phyloP scores from a whole-genome alignment of 225 moss, liverwort and hornwort species.

The Antitrichia curtipendula region DNA sequence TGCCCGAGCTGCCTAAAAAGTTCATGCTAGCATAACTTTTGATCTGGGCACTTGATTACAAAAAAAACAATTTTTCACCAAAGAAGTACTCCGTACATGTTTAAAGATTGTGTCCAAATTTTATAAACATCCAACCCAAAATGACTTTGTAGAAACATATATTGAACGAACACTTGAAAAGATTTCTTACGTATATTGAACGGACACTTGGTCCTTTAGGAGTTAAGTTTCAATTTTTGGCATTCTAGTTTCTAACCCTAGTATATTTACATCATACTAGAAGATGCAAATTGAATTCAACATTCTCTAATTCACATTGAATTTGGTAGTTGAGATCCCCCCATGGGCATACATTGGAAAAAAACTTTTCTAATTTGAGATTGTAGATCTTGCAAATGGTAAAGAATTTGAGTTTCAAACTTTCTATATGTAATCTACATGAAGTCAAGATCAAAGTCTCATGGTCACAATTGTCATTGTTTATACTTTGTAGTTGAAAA shows the following conservation, averaged over 20 bases:
- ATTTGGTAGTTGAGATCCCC: background rate
- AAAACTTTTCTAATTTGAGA: background rate
- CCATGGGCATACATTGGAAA: background rate
- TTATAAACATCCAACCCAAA: too few species aligned
- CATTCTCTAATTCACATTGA: background rate
- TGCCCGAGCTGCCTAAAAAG: too few species aligned
- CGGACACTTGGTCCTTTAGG: too few species aligned
- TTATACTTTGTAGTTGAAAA: background rate
- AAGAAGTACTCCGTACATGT: too few species aligned
- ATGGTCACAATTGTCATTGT: background rate
- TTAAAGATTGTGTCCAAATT: too few species aligned
- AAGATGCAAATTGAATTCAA: background rate
- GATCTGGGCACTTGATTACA: too few species aligned
- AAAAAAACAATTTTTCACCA: too few species aligned
- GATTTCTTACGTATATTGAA: too few species aligned
- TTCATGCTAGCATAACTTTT: too few species aligned
- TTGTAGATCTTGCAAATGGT: background rate
- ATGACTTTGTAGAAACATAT: too few species aligned
- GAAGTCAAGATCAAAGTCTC: background rate
- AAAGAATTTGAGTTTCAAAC: background rate
- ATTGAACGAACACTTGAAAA: too few species aligned
- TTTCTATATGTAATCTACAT: accelerated
- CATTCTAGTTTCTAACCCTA: background rate
- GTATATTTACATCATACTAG: background rate
- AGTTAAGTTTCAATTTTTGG: background rate